A percentile compares a stretch with the other conserved stretches of the same genome.
Conservation (phyloP, 2,329 filamentous ascomycete genomes). For the Microsporum audouinii region DNA sequence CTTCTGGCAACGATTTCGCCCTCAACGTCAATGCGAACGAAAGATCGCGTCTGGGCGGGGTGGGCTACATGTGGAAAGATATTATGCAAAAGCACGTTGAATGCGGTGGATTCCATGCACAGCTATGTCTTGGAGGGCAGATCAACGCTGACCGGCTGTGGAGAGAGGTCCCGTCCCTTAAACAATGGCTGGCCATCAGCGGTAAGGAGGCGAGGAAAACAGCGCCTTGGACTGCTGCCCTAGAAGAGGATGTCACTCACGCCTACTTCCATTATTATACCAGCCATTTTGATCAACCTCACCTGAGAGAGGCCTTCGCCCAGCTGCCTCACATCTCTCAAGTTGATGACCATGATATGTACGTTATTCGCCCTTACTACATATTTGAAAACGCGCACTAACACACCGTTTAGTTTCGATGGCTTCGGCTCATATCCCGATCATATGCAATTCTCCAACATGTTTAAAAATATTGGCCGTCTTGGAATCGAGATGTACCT, state of each 20-base stretch:
- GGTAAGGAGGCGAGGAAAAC: constrained; percentile 89
- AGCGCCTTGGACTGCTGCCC: constrained; percentile 79
- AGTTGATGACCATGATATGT: constrained; percentile 97
- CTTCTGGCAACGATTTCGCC: constrained; percentile 93
- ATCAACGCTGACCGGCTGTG: constrained; percentile 92
- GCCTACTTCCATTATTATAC: constrained; percentile 99
- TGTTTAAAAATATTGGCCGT: constrained; percentile 96
- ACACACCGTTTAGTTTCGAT: constrained; percentile 57
- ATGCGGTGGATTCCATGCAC: constrained; percentile 88
- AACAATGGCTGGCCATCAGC: constrained; percentile 88
- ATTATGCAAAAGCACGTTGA: constrained; percentile 95
- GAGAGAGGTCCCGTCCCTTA: constrained; percentile 87
- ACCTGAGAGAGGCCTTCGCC: constrained; percentile 86
- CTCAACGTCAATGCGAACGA: constrained; percentile 78
- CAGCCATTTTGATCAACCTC: constrained; percentile 94
- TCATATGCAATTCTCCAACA: constrained; percentile 94
- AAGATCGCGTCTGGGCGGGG: constrained; percentile 70
- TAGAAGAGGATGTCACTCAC: constrained; percentile 90
- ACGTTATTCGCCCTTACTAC: constrained; percentile 41
- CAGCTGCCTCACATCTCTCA: constrained; percentile 91
- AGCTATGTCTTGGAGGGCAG: constrained; percentile 83
- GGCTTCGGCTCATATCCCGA: constrained; percentile 95
- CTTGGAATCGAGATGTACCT: constrained; percentile 97
- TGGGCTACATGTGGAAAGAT: constrained; percentile 98
- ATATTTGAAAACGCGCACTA: constrained; percentile 1